Conservation (phyloP, 2,329 filamentous ascomycete genomes). For the Penicillium sp. region DNA sequence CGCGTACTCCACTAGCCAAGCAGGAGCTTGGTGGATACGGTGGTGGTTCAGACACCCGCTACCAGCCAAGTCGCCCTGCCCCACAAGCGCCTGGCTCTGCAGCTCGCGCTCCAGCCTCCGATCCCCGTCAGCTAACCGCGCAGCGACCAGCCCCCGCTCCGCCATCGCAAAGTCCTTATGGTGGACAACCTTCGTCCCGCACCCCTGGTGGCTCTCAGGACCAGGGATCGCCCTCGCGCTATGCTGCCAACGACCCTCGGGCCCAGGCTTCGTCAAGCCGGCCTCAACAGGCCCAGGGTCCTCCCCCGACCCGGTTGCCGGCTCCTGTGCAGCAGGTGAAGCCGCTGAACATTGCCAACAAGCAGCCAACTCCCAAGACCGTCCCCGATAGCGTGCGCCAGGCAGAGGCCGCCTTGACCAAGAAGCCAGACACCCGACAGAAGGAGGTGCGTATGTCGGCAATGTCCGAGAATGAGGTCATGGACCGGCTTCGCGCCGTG, state of each 20-base stretch:
- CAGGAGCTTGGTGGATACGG: slow-evolving; percentile 81
- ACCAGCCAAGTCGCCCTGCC: slow-evolving; percentile 81
- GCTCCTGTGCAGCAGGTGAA: slow-evolving; percentile 64
- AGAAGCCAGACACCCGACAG: slow-evolving; percentile 73
- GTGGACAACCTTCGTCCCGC: slow-evolving; percentile 36
- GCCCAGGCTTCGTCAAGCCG: slow-evolving; percentile 44
- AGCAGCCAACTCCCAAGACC: slow-evolving; percentile 52
- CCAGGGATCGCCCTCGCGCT: slow-evolving; percentile 38
- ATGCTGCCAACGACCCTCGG: slow-evolving; percentile 35
- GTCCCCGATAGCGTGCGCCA: slow-evolving; percentile 73
- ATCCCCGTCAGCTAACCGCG: slow-evolving; percentile 61
- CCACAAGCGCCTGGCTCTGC: slow-evolving; percentile 69
- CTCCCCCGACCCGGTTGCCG: slow-evolving; percentile 59
- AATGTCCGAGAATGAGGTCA: slow-evolving; percentile 96
- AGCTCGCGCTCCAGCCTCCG: slow-evolving; percentile 52
- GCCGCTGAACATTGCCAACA: slow-evolving; percentile 74
- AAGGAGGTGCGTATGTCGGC: slow-evolving; percentile 98
- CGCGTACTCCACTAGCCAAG: slow-evolving; percentile 76
- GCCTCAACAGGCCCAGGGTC: slow-evolving; percentile 44
- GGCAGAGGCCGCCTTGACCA: slow-evolving; percentile 83
- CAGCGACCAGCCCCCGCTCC: slow-evolving; percentile 82
- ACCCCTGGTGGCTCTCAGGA: slow-evolving; percentile 32
- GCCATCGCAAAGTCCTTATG: slow-evolving; percentile 48
- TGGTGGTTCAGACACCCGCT: slow-evolving; percentile 58
- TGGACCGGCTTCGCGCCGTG: slow-evolving; percentile 90